Evolutionary conservation across 805 yeast genomes (phyloP), one percentile per base, ranked within the genome.

Genomic region (Wickerhamomyces subpelliculosus): DNA sequence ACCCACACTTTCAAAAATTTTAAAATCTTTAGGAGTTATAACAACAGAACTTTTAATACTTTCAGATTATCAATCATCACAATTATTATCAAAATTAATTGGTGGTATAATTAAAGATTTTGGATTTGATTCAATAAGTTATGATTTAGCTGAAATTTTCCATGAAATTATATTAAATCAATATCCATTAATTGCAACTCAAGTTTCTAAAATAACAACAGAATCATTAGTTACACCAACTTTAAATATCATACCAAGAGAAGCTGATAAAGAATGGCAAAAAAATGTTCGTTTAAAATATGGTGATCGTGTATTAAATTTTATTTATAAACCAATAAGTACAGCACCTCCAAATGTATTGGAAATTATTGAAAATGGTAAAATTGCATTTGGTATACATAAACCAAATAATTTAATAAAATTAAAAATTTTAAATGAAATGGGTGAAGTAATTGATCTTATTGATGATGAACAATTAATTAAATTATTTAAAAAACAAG

Each of bases 321-420:
- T 89, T 51, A 71, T 75, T 4, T 89, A 72, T 57, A 75, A 84
- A 12, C 68, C 77, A 5, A 58, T 68, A 34, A 74, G 77, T 45
- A 75, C 82, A 32, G 82, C 95, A 0, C 82, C 94, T 7, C 97
- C 97, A 3, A 80, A 93, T 0, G 62, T 80, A 28, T 52, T 70
- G 22, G 97, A 89, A 58, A 61, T 89, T n/a, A 49, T 87, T 11
- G 84, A 83, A 40, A 88, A 87, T 54, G 87, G 86, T 13, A 76
- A 75, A 38, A 65, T 70, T 36, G 84, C 89, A 19, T 89, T 89
- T 35, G 52, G 47, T 4, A 41, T 47, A 25, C 43, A 46, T n/a
- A 26, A 5, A 8, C 39, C 34, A 11, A 29, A 11, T 4, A n/a
- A 13, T 5, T 19, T 18, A 26, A 21, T 27, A 21, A 10, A 7